Evolutionary conservation across 1,139 yeast species (phyloP), one percentile per base, ranked within the genome.

Genomic region (Debaryomyces coudertii): DNA sequence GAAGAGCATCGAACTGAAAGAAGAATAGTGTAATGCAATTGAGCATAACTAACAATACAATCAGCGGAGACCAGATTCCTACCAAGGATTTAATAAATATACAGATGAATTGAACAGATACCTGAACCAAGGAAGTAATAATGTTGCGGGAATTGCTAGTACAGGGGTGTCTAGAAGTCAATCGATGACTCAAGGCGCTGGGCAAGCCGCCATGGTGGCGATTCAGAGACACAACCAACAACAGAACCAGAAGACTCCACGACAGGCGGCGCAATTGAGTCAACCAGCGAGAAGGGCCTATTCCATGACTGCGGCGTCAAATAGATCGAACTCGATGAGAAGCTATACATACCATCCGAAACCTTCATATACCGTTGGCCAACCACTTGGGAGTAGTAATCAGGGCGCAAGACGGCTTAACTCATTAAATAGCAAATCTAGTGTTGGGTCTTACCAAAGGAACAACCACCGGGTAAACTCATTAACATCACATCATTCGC

Each of bases 151-250:
- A 1, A 52, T 63, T 11, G 69, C 69, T 0, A 54, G 53, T 50
- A 53, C 47, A 27, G 65, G 63, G 15, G 42, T 44, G 36, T 24
- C 50, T 35, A 45, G 68, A 25, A 48, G 60, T 16, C 66, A 58
- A 45, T 62, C 69, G 22, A 54, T 65, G 36, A 53, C 62, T 22
- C 57, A 55, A 27, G 65, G 69, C 23, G 80, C 79, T 20, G 76
- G 77, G 12, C 65, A 56, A 48, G 78, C 79, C 1, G 79, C 79
- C 1, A 50, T 62, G 43, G 79, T 78, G 1, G 80, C 80, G 5
- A 55, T 73, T 29, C 60, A 69, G 48, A 58, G 67, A 51, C 76
- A 71, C 53, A 52, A 53, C 38, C 53, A 50, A 31, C 49, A 45
- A 16, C 50, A 44, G 53, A 39, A n/a, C 52, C 11, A 16, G 15